Conservation (phyloP, 2,329 filamentous ascomycete species). For the Colletotrichum spinosum region DNA sequence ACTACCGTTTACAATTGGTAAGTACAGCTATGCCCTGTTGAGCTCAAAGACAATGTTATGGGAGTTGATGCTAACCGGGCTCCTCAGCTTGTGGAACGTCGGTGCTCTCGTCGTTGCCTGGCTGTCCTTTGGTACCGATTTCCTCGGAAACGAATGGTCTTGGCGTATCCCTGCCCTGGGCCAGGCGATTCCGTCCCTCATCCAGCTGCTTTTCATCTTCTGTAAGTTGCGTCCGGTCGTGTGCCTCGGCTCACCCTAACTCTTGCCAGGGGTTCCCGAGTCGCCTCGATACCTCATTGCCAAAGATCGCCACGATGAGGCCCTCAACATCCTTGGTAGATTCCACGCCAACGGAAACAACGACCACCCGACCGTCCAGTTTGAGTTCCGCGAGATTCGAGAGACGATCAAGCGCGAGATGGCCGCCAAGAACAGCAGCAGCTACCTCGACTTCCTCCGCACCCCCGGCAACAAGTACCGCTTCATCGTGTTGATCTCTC, state of each 20-base stretch:
- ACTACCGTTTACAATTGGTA: conserved; percentile 57
- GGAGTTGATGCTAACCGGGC: neutral
- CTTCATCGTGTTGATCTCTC: conserved; percentile 61
- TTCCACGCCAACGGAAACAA: conserved; percentile 48
- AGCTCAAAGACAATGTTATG: too few relatives aligned
- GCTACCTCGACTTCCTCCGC: conserved; percentile 64
- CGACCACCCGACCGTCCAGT: conserved; percentile 64
- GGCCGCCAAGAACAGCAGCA: conserved; percentile 57
- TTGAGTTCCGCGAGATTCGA: conserved; percentile 70
- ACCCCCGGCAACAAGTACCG: conserved; percentile 69
- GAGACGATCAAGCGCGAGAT: conserved; percentile 67
- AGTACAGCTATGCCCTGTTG: too few relatives aligned
- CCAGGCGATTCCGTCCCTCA: conserved; percentile 59
- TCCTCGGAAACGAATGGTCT: conserved; percentile 60
- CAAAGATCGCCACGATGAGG: conserved; percentile 50
- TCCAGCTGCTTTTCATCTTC: conserved; percentile 64
- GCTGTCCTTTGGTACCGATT: conserved; percentile 61
- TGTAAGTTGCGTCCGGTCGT: conserved; percentile 37
- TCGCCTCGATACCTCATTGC: conserved; percentile 56
- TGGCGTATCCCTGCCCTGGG: conserved; percentile 63
- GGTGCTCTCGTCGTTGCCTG: conserved; percentile 59
- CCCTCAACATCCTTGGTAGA: conserved; percentile 49
- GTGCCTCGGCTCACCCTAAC: too few relatives aligned
- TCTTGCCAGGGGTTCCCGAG: conserved; percentile 50
- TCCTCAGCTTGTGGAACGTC: conserved; percentile 64